Percentiles rank a stretch among this genome's conserved stretches.
These are phyloP conservation scores for Flaveria bidentis DNA, from an alignment of 129 eudicot genomes.

Conservation along the genomic window DNA sequence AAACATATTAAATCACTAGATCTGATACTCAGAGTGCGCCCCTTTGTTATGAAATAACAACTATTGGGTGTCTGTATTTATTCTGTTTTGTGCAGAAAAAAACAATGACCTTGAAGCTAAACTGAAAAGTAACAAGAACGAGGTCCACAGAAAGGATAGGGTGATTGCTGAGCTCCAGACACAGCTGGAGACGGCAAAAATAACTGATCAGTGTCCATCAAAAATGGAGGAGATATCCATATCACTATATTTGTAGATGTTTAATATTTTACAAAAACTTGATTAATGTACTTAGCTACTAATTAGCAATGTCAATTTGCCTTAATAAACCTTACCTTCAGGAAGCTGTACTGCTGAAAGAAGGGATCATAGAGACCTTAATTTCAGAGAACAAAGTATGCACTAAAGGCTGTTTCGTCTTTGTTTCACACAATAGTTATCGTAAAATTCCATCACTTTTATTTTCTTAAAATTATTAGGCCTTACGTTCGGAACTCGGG, in stretches of 20 bases:
- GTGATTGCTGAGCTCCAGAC: slow-evolving; percentile 51
- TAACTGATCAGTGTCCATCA: slow-evolving; percentile 31
- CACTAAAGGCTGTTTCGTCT: slow-evolving; percentile 20
- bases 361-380: slow-evolving; percentile 48
- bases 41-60: background rate
- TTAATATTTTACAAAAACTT: background rate
- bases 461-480: slow-evolving; percentile 34
- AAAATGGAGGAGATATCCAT: slow-evolving; percentile 61
- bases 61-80: background rate
- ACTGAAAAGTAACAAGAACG: slow-evolving; percentile 39
- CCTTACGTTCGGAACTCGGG: slow-evolving; percentile 54
- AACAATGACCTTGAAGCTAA: slow-evolving; percentile 50
- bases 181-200: slow-evolving; percentile 48
- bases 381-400: slow-evolving; percentile 53
- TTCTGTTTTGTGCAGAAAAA: slow-evolving; percentile 46
- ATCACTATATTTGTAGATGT: slow-evolving; percentile 1
- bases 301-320: slow-evolving; percentile 22
- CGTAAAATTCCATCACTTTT: background rate
- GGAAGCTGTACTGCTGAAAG: slow-evolving; percentile 50
- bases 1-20: slow-evolving; percentile 9
- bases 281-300: slow-evolving; percentile 13
- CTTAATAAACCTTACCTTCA: slow-evolving; percentile 63
- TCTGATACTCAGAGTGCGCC: slow-evolving; percentile 3
- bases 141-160: slow-evolving; percentile 47
- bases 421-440: slow-evolving; percentile 6